Percentiles rank a stretch among this genome's conserved stretches.
Evolutionary conservation across 2,329 filamentous ascomycete species (phyloP).

Genomic region (Pestalotiopsis sp.): DNA sequence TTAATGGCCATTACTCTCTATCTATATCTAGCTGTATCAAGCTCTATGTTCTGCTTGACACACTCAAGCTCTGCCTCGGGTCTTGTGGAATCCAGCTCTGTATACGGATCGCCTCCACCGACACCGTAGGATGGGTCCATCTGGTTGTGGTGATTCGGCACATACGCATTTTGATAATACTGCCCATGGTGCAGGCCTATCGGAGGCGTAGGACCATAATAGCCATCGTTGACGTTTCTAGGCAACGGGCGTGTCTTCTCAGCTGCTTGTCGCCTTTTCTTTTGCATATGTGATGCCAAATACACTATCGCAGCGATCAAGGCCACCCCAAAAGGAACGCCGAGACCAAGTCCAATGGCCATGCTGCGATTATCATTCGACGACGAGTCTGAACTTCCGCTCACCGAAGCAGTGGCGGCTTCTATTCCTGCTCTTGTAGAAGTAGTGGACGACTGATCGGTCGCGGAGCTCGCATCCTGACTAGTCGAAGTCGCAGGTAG

Average conservation of each 20-base stretch:
- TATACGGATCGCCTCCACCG: neutral
- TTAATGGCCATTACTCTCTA: neutral
- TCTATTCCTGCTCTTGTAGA: neutral
- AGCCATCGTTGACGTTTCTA: no score
- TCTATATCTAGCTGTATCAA: neutral
- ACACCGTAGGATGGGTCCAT: no score
- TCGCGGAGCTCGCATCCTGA: neutral
- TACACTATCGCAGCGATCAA: conserved; percentile 13
- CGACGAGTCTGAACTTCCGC: neutral
- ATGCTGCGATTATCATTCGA: conserved; percentile 2
- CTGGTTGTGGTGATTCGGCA: neutral
- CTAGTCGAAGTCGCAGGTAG: neutral
- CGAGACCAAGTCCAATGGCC: conserved; percentile 14
- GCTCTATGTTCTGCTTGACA: neutral
- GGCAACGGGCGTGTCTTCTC: no score
- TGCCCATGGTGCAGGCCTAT: neutral
- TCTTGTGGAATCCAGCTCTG: neutral
- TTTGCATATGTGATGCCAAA: conserved; percentile 16
- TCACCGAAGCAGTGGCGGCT: neutral
- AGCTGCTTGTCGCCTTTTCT: neutral
- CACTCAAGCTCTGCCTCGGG: neutral
- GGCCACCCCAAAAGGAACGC: conserved; percentile 15
- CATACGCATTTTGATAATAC: neutral
- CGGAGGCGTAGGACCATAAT: no score
- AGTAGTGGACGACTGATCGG: neutral